Evolutionary conservation across 768 basidiomycete species (phyloP).

Genomic region (Leccinum variicolor): DNA sequence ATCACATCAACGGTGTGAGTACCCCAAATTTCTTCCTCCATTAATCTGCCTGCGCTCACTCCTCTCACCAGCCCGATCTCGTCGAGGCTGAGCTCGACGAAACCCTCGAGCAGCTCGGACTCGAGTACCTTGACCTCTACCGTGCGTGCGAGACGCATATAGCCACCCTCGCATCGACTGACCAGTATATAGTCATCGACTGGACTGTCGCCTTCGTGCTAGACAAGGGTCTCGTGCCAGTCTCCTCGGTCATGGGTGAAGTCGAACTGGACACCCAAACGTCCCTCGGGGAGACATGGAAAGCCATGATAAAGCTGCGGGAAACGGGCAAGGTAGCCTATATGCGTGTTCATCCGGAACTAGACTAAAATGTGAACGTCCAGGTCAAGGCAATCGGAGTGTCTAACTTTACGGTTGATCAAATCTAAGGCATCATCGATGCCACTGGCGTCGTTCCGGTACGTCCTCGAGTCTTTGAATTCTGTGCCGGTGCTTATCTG

Average conservation of each 20-base stretch:
- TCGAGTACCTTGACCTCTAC: slow-evolving; percentile 80
- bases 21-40: neutral
- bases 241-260: slow-evolving; percentile 40
- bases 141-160: slow-evolving; percentile 38
- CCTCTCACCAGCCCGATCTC: slow-evolving; percentile 55
- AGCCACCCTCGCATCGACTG: neutral
- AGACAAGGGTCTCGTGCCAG: slow-evolving; percentile 54
- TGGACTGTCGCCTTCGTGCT: slow-evolving; percentile 74
- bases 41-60: slow-evolving; percentile 42
- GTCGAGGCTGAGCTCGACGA: slow-evolving; percentile 76
- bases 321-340: slow-evolving; percentile 61
- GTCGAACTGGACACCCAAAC: slow-evolving; percentile 54
- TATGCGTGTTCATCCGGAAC: neutral
- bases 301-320: slow-evolving; percentile 67
- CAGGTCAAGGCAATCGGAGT: slow-evolving; percentile 74
- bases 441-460: slow-evolving; percentile 75
- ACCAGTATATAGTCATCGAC: slow-evolving; percentile 58
- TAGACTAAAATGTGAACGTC: neutral
- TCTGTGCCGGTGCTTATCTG: neutral
- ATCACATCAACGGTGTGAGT: slow-evolving; percentile 92
- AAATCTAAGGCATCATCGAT: slow-evolving; percentile 63
- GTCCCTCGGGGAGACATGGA: slow-evolving; percentile 78
- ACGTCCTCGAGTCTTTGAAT: slow-evolving; percentile 18
- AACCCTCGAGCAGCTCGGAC: slow-evolving; percentile 68
- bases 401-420: slow-evolving; percentile 71